Base-by-base conservation (phyloP, 202 grass and related monocot species). In the Setaria italica region DNA sequence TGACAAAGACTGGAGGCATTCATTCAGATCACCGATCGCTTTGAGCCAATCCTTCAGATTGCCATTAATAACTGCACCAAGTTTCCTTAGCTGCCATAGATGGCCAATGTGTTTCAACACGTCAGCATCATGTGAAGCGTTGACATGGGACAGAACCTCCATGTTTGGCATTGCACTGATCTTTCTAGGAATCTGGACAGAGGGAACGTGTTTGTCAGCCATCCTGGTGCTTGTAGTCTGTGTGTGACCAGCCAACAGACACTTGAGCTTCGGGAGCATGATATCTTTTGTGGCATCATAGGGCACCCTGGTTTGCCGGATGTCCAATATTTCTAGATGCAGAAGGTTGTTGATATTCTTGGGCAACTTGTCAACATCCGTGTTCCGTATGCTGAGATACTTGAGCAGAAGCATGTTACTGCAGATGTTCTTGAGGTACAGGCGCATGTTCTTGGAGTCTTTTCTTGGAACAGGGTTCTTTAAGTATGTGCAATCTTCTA, bases 331-430 rank as follows among this genome's bases (percentile, higher is more conserved):
- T 11, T 74, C 71, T 29, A 74, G 15, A 0, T 74, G 29, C 33
- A 11, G 39, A 39, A 82, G 80, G 2, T 12, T 49, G 16, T 62
- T 82, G 17, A 82, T 82, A 33, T 62, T 41, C 29, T 8, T 13
- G 1, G 80, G 80, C 0, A 82, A 29, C 2, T 14, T 5, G 9
- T 8, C 71, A 12, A 72, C 10, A 72, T 47, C 2, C 20, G 35
- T 60, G 10, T 20, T 11, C 67, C 67, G 17, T 20, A 82, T 53
- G 39, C 80, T 72, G 39, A 82, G 37, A 48, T 82, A 82, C 67
- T 72, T 82, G 21, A 82, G 39, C 0, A 33, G 54, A 16, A 17
- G 12, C 20, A 77, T 72, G 5, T 60, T 60, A 21, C 21, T 82
- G 67, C 80, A 82, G n/a, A 82, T 57, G 54, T 60, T 60, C 21